Conservation (phyloP, 225 moss, liverwort and hornwort species). For the Straminergon stramineum region DNA sequence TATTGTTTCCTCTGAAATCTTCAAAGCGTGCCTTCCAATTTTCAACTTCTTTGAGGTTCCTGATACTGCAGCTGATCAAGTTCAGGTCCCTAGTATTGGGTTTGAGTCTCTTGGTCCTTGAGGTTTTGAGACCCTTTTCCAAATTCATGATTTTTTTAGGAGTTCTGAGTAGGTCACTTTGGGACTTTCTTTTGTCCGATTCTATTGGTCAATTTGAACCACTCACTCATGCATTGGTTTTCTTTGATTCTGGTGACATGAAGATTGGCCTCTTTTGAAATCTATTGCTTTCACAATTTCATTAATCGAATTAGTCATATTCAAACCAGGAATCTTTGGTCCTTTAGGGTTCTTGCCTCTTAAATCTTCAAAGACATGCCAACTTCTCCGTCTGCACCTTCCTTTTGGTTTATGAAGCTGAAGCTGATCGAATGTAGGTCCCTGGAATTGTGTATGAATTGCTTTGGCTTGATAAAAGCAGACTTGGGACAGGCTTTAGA, state of each 20-base stretch:
- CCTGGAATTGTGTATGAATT: neutral
- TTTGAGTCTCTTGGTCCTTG: neutral
- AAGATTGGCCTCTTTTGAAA: neutral
- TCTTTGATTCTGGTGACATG: neutral
- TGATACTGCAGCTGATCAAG: neutral
- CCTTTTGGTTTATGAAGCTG: neutral
- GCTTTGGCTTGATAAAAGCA: neutral
- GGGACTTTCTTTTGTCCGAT: neutral
- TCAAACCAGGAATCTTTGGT: neutral
- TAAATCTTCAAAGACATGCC: neutral
- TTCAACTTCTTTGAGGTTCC: neutral
- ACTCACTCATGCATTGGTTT: neutral
- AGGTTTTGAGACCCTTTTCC: neutral
- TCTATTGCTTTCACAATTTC: neutral
- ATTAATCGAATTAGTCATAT: neutral
- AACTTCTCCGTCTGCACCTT: neutral
- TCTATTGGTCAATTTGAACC: neutral
- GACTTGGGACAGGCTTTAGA: neutral
- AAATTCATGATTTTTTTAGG: neutral
- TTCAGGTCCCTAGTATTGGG: neutral
- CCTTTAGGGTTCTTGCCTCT: neutral
- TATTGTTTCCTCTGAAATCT: neutral
- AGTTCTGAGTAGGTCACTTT: neutral
- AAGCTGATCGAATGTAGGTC: neutral
- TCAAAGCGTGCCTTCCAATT: neutral